Percentiles rank a stretch among this genome's conserved stretches.
phyloP scores from a whole-genome alignment of 306 rosid genomes.

The Rosa chinensis region DNA sequence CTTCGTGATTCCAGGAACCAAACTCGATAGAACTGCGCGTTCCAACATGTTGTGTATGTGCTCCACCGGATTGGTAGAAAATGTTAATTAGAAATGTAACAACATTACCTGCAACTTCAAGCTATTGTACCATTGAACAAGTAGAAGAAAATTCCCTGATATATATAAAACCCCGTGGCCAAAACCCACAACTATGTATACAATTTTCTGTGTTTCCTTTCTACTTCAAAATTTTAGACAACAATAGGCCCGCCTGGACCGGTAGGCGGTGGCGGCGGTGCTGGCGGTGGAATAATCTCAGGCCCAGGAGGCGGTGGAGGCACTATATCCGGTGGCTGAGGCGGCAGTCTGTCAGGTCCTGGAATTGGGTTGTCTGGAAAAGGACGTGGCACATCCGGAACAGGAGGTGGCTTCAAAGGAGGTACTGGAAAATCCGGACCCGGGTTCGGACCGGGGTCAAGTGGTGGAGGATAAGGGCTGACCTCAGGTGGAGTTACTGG shows the following conservation, averaged over 20 bases:
- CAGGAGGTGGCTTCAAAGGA: conserved; percentile 38
- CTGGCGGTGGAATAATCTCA: conserved; percentile 27
- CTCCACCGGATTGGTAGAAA: too few relatives aligned
- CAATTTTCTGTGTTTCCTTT: background rate
- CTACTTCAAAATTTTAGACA: background rate
- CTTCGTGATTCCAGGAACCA: too few relatives aligned
- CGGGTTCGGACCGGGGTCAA: conserved; percentile 25
- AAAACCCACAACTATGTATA: background rate
- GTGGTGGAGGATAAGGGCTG: conserved; percentile 29
- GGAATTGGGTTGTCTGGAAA: conserved; percentile 21
- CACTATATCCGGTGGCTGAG: conserved; percentile 20
- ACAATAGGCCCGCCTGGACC: conserved; percentile 10
- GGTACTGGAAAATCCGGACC: conserved; percentile 49
- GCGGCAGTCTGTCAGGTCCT: conserved; percentile 37
- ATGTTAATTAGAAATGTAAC: too few relatives aligned
- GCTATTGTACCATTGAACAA: too few relatives aligned
- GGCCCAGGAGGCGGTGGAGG: conserved; percentile 31
- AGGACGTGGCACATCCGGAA: conserved; percentile 29
- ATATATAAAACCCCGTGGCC: background rate
- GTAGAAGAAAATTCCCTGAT: too few relatives aligned
- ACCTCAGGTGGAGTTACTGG: conserved; percentile 56
- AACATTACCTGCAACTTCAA: too few relatives aligned
- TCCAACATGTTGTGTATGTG: too few relatives aligned
- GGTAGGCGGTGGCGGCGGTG: conserved; percentile 24
- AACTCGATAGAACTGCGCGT: too few relatives aligned